Base-by-base conservation (phyloP, 2,329 filamentous ascomycete species). In the Neurospora sp. region DNA sequence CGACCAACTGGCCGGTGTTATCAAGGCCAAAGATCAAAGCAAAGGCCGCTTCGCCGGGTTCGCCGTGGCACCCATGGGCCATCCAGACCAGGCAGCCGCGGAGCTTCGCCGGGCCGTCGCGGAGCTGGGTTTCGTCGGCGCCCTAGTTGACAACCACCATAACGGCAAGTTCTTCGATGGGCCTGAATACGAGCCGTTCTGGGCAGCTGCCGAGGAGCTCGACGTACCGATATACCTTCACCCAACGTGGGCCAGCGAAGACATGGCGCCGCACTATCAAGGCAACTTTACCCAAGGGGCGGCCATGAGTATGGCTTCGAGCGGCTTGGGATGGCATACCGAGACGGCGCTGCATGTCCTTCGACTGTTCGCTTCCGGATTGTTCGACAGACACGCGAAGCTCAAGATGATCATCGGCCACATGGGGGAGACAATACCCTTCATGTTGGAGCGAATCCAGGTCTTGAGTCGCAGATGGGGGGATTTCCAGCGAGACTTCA, bases 331-430 rank as follows among this genome's bases (percentile, higher is more conserved):
- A 7, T 86, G 85, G 82, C 86, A 88, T 73, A 77, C 77, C 7
- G 81, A 85, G 10, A 83, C 82, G 0, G 85, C 80, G 0, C 74
- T 86, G 39, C 83, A 84, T 67, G 73, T 86, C 8, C 73, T 87
- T 17, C 78, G 81, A 13, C 79, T 89, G 1, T 88, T 82, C 73
- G 82, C 84, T 1, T 78, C 80, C 0, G 85, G 86, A 1, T 73
- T 88, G 1, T 89, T 89, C 72, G 87, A 89, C 75, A 78, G 80
- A 4, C 84, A 83, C 62, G 86, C 86, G 0, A 78, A 75, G 23
- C 75, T 89, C 9, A 87, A 88, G 74, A 79, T 89, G 66, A 78
- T 89, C 3, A 76, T 87, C 39, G 84, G 84, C 0, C 85, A 87
- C 76, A 81, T 85, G 79, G 81, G 84, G 36, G 83, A 84, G 78